Base-by-base conservation (phyloP, 176 grass and related monocot genomes). In the Puya raimondii region DNA sequence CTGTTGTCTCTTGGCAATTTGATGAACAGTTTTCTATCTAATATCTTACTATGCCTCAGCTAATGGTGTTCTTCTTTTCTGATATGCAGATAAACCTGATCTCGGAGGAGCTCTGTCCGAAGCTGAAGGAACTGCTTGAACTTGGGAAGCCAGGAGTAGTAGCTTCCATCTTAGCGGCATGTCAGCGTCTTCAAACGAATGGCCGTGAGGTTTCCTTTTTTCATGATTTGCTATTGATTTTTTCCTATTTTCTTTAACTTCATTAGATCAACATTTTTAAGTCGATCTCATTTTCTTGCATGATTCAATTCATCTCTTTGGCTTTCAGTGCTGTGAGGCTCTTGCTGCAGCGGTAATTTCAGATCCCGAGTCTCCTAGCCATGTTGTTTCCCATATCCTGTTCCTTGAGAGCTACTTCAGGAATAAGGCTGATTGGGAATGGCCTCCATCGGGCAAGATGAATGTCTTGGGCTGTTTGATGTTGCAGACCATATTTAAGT, bases 401-500 rank as follows among this genome's bases (percentile, higher is more conserved):
- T 97, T 83, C 81, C 82, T 97, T 73, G 86, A 97, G 74, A 79
- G 65, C 75, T 90, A 82, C 54, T 67, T 92, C 10, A 53, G 47
- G 9, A 68, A 92, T 48, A 85, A 80, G 63, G 83, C 93, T 68
- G 52, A 53, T 66, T 97, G 93, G 89, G 65, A 83, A 83, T 97
- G 93, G 93, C 72, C 77, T 59, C 49, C 50, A 81, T 74, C 67
- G 22, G 77, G 23, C 69, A 97, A 83, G 70, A 97, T 92, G 89
- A 85, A 84, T 72, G 84, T 92, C 58, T 77, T 97, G 63, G 89
- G 89, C 77, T 97, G 89, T 76, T 79, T 97, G 51, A 97, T 97
- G 89, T 70, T 97, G 53, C 86, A 97, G 72, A 90, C 81, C 23
- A 80, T 97, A 79, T 87, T 92, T 64, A 85, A 83, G 53, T 90